Conservation (phyloP, 2,329 filamentous ascomycete genomes). For the Cladophialophora bantiana region DNA sequence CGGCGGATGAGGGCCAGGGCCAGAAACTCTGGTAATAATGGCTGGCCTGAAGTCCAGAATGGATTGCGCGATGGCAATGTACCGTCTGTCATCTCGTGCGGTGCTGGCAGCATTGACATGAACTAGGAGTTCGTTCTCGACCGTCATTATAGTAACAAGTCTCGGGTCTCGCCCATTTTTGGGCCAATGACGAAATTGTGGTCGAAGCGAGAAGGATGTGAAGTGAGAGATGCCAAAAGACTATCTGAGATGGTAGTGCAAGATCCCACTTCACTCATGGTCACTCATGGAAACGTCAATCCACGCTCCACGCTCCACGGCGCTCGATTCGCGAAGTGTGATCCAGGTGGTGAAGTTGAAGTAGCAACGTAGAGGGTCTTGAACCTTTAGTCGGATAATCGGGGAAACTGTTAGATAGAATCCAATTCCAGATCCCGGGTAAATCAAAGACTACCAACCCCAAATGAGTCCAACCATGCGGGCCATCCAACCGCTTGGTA, state of each 20-base stretch:
- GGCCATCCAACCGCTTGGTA: background rate
- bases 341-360: background rate
- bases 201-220: background rate
- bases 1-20: slow-evolving; percentile 24
- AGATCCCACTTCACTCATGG: background rate
- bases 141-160: slow-evolving; percentile 17
- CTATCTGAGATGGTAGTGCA: background rate
- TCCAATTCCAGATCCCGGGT: background rate
- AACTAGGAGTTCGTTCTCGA: slow-evolving; percentile 49
- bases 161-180: slow-evolving; percentile 8
- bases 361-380: background rate
- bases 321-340: background rate
- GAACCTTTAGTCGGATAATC: background rate
- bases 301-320: background rate
- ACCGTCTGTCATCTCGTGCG: slow-evolving; percentile 48
- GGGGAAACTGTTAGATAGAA: background rate
- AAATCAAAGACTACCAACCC: background rate
- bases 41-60: slow-evolving; percentile 46
- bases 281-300: background rate
- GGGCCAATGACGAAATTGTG: background rate
- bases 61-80: slow-evolving; percentile 49
- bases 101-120: slow-evolving; percentile 51
- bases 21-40: slow-evolving; percentile 40
- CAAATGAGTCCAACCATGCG: background rate
- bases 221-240: background rate